phyloP scores from a whole-genome alignment of 2,329 filamentous ascomycete genomes.

The Cladosporium sphaerospermum region DNA sequence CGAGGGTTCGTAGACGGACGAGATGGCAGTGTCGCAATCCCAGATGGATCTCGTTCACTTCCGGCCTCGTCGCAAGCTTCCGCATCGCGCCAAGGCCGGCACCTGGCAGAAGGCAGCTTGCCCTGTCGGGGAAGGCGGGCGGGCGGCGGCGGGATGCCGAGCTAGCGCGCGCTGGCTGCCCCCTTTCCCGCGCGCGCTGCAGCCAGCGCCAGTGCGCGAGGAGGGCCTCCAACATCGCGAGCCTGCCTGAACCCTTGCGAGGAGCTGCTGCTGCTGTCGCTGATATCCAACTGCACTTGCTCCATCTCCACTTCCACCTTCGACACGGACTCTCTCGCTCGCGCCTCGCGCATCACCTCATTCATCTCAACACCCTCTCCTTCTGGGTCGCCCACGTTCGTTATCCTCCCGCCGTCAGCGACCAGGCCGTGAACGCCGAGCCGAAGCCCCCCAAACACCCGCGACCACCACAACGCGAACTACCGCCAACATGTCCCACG shows the following conservation, averaged over 20 bases:
- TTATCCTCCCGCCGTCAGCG: slow-evolving; percentile 6
- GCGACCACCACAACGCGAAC: not conserved
- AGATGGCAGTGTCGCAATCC: no score
- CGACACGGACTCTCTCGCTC: slow-evolving; percentile 5
- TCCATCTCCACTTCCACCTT: slow-evolving; percentile 12
- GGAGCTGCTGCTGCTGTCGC: not conserved
- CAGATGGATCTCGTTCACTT: no score
- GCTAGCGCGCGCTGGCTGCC: not conserved
- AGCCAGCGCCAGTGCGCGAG: not conserved
- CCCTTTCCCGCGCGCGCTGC: not conserved
- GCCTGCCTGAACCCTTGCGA: slow-evolving; percentile 5
- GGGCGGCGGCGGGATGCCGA: not conserved
- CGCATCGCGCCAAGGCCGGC: not conserved
- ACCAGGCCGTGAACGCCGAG: slow-evolving; percentile 8
- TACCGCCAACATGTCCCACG: slow-evolving; percentile 7
- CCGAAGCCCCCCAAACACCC: slow-evolving; percentile 4
- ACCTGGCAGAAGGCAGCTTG: not conserved
- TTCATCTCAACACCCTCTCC: slow-evolving; percentile 1
- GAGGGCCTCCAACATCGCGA: not conserved
- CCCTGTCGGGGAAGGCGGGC: not conserved
- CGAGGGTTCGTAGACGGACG: no score
- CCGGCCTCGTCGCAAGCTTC: no score
- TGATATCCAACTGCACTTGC: slow-evolving; percentile 12
- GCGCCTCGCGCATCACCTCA: slow-evolving; percentile 9
- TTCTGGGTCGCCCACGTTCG: not conserved